These are phyloP conservation scores for Piromyces finnis DNA, from an alignment of 192 early-diverging fungal species.

Conservation along the genomic window DNA sequence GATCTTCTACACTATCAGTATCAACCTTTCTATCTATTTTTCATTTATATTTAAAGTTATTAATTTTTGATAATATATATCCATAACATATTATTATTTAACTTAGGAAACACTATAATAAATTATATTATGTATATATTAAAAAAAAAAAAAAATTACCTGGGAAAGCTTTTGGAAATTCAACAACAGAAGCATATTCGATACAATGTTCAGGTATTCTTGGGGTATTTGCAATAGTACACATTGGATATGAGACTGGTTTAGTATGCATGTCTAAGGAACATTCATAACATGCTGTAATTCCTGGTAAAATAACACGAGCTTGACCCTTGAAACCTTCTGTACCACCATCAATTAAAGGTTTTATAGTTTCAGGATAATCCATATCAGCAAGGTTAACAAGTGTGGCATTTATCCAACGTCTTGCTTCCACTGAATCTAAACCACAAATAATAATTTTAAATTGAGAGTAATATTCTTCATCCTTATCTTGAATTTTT, in stretches of 20 bases:
- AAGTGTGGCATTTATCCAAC: slow-evolving; percentile 93
- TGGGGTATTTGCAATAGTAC: slow-evolving; percentile 97
- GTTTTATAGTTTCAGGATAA: slow-evolving; percentile 55
- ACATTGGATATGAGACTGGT: slow-evolving; percentile 79
- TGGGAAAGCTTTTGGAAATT: slow-evolving; percentile 71
- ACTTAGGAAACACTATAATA: too few relatives aligned
- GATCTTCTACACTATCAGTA: slow-evolving; percentile 57
- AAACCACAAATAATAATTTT: slow-evolving; percentile 79
- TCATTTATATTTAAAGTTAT: too few relatives aligned
- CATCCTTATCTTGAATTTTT: slow-evolving; percentile 91
- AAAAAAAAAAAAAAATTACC: slow-evolving; percentile 13
- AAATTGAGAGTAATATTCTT: slow-evolving; percentile 80
- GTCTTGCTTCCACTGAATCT: slow-evolving; percentile 84
- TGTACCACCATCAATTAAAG: slow-evolving; percentile 88
- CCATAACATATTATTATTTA: too few relatives aligned
- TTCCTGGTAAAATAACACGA: slow-evolving; percentile 69
- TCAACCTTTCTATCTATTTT: slow-evolving; percentile 44
- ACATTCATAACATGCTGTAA: slow-evolving; percentile 89
- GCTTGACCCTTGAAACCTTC: slow-evolving; percentile 95
- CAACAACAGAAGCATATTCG: slow-evolving; percentile 85
- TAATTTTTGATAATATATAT: too few relatives aligned
- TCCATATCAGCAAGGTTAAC: slow-evolving; percentile 56
- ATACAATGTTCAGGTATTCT: slow-evolving; percentile 96
- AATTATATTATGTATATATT: too few relatives aligned
- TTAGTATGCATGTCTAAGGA: slow-evolving; percentile 82